A percentile compares a stretch with the other conserved stretches of the same genome.
phyloP scores from a whole-genome alignment of 371 early-diverging fungal species.

The Rhizomucor pusillus region DNA sequence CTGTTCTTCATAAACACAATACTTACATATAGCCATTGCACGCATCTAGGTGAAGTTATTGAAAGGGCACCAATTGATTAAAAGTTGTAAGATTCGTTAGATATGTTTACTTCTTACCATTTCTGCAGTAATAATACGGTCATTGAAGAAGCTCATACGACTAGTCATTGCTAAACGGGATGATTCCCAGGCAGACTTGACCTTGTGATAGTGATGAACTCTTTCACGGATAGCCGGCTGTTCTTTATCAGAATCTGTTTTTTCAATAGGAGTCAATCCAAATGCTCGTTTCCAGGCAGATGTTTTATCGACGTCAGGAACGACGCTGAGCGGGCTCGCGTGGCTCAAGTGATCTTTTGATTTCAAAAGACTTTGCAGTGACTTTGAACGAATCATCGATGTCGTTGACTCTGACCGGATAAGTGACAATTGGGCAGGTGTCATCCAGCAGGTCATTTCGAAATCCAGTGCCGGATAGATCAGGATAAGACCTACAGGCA shows the following conservation, averaged over 20 bases:
- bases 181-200: constrained; percentile 34
- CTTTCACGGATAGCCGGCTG: constrained; percentile 19
- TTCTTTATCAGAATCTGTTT: not conserved
- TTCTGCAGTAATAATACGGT: constrained; percentile 79
- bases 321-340: constrained; percentile 53
- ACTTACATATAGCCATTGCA: constrained; percentile 83
- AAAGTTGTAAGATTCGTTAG: not conserved
- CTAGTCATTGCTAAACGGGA: constrained; percentile 79
- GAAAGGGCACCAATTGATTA: constrained; percentile 2
- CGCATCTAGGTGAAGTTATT: constrained; percentile 54
- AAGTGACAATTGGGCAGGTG: constrained; percentile 59
- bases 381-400: constrained; percentile 60
- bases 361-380: constrained; percentile 47
- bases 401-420: constrained; percentile 45
- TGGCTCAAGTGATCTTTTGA: constrained; percentile 59
- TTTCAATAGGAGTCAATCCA: constrained; percentile 14
- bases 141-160: constrained; percentile 84
- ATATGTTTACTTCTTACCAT: constrained; percentile 42
- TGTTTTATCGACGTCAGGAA: constrained; percentile 48
- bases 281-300: constrained; percentile 29
- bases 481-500: constrained; percentile 70
- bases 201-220: constrained; percentile 8
- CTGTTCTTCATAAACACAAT: not conserved
- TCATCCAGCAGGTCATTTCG: constrained; percentile 90
- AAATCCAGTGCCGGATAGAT: constrained; percentile 90